These are phyloP conservation scores for Ceratobasidium papillatum DNA, from an alignment of 1,284 basidiomycete species.

Conservation along the genomic window DNA sequence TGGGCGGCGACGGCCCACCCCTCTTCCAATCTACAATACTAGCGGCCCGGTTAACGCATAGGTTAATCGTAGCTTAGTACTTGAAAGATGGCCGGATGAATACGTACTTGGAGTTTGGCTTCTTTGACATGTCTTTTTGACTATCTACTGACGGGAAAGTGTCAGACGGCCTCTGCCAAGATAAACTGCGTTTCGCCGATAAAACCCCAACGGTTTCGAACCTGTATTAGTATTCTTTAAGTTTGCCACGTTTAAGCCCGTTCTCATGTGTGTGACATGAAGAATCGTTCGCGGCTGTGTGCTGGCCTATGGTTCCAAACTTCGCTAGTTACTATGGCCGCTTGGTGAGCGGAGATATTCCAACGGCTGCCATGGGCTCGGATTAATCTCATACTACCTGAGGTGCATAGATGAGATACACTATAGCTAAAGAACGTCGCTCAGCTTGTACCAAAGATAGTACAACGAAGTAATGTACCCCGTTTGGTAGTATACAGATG, in stretches of 20 bases:
- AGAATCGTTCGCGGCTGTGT: background rate
- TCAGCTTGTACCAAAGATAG: background rate
- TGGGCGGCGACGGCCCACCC: constrained; percentile 12
- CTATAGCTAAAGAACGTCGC: too few relatives aligned
- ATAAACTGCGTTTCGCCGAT: background rate
- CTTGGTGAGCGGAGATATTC: background rate
- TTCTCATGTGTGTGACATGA: background rate
- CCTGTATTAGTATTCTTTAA: background rate
- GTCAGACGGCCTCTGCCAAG: background rate
- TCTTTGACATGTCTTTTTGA: background rate
- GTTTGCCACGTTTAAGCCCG: background rate
- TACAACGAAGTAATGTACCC: background rate
- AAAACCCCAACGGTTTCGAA: background rate
- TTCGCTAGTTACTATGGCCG: background rate
- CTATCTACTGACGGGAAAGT: background rate
- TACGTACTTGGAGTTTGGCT: background rate
- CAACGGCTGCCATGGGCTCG: background rate
- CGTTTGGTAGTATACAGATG: background rate
- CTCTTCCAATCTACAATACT: background rate
- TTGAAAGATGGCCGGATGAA: background rate
- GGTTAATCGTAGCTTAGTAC: background rate
- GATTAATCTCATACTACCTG: background rate
- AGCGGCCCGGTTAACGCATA: background rate
- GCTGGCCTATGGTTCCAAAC: background rate
- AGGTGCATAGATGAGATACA: background rate